Conservation (phyloP, 2,329 filamentous ascomycete species). For the Pseudopyricularia cyperi region DNA sequence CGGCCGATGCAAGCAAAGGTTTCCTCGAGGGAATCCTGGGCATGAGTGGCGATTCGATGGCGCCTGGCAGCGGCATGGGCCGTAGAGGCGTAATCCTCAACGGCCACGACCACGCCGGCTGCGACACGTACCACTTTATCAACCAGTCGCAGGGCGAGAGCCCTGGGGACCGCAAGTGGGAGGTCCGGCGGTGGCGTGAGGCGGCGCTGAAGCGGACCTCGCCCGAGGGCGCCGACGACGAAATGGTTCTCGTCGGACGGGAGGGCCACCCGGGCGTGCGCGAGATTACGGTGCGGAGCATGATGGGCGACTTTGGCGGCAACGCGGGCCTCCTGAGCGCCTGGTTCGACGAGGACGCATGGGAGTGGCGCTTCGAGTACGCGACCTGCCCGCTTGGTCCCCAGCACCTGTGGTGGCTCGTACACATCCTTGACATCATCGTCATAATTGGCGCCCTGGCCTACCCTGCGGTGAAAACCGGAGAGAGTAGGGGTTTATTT, state of each 20-base stretch:
- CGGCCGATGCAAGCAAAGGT: conserved; percentile 53
- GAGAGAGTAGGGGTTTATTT: conserved; percentile 8
- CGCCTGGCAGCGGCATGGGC: conserved; percentile 48
- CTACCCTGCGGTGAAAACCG: conserved; percentile 8
- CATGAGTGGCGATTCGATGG: conserved; percentile 49
- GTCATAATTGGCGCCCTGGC: conserved; percentile 17
- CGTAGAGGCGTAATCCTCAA: conserved; percentile 71
- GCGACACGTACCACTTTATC: conserved; percentile 76
- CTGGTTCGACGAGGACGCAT: conserved; percentile 67
- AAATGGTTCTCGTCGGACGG: conserved; percentile 20
- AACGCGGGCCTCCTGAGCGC: conserved; percentile 78
- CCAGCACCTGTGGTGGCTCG: conserved; percentile 90
- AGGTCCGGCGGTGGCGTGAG: conserved; percentile 30
- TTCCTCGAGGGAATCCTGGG: conserved; percentile 80
- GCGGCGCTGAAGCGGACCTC: conserved; percentile 18
- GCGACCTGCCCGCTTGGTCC: conserved; percentile 64
- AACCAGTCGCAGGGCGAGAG: conserved; percentile 41
- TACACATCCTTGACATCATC: conserved; percentile 60
- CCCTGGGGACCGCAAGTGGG: conserved; percentile 31
- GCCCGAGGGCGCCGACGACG: conserved; percentile 19
- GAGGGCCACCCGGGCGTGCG: conserved; percentile 50
- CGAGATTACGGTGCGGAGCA: conserved; percentile 88
- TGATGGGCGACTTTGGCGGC: conserved; percentile 96
- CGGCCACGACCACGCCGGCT: conserved; percentile 91
- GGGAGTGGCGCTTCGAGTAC: conserved; percentile 77